Percentiles rank a stretch among this genome's conserved stretches.
Conservation (phyloP, 2,329 filamentous ascomycete species). For the Piedraia hortae region DNA sequence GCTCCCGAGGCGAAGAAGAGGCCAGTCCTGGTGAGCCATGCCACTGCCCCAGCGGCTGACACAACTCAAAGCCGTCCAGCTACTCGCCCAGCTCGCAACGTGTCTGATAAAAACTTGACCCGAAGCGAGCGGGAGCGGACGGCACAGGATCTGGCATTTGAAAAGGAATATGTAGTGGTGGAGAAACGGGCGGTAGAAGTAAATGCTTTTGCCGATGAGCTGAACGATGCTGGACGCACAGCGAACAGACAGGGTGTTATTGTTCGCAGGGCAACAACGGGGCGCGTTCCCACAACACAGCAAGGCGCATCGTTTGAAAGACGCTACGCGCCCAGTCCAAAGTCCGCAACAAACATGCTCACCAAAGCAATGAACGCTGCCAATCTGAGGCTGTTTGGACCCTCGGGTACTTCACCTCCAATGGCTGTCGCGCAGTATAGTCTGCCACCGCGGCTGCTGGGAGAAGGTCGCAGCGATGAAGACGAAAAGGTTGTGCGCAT, state of each 20-base stretch:
- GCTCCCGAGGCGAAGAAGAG: conserved; percentile 13
- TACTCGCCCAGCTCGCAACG: conserved; percentile 7
- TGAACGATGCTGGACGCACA: conserved; percentile 30
- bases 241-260: conserved; percentile 29
- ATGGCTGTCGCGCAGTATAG: conserved; percentile 30
- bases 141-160: conserved; percentile 67
- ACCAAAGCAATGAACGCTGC: conserved; percentile 89
- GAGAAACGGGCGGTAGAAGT: conserved; percentile 91
- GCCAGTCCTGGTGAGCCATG: conserved; percentile 17
- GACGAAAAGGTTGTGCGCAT: conserved; percentile 50
- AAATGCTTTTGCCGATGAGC: conserved; percentile 84
- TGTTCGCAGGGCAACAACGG: conserved; percentile 50
- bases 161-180: conserved; percentile 83
- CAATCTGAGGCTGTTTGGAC: conserved; percentile 44
- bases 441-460: conserved; percentile 38
- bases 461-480: conserved; percentile 42
- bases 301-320: conserved; percentile 63
- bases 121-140: conserved; percentile 24
- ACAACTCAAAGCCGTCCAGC: conserved; percentile 10
- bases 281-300: conserved; percentile 39
- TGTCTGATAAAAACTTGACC: conserved; percentile 8
- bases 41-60: conserved; percentile 19
- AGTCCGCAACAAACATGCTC: conserved; percentile 67
- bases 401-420: conserved; percentile 36
- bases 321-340: conserved; percentile 42